Conservation (phyloP, 331 rosid genomes). For the Telfairia occidentalis region DNA sequence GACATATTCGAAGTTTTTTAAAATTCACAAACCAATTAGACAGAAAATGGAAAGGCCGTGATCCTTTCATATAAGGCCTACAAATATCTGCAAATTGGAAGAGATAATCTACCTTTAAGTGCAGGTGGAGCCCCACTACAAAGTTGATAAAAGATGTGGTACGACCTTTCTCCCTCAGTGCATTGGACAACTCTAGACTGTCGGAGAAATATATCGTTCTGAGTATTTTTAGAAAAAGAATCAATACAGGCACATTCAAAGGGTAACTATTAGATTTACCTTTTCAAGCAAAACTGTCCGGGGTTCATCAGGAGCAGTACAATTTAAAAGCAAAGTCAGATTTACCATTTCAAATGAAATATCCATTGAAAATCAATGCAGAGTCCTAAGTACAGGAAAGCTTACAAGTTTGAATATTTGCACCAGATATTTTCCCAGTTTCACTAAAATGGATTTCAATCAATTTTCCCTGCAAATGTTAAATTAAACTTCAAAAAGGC, state of each 20-base stretch:
- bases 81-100: not conserved
- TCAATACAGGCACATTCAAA: slow-evolving; percentile 10
- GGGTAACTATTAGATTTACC: slow-evolving; percentile 38
- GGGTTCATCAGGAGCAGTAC: slow-evolving; percentile 21
- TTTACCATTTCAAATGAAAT: slow-evolving; percentile 2
- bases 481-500: slow-evolving; percentile 16
- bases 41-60: no score
- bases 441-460: slow-evolving; percentile 97
- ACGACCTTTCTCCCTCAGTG: slow-evolving; percentile 93
- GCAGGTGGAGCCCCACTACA: slow-evolving; percentile 87
- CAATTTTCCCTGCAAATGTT: slow-evolving; percentile 72
- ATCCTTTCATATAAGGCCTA: no score
- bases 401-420: slow-evolving; percentile 94
- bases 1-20: no score
- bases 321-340: slow-evolving; percentile 27
- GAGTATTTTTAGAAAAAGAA: slow-evolving; percentile 10
- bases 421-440: slow-evolving; percentile 93
- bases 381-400: slow-evolving; percentile 13
- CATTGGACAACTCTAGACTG: slow-evolving; percentile 99
- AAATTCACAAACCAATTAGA: no score
- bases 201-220: slow-evolving; percentile 19
- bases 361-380: slow-evolving; percentile 18
- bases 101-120: slow-evolving; percentile 44
- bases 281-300: slow-evolving; percentile 87
- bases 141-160: slow-evolving; percentile 96